Percentiles rank a stretch among this genome's conserved stretches.
Conservation (phyloP, 192 early-diverging fungal species). For the Chytriomyces hyalinus region DNA sequence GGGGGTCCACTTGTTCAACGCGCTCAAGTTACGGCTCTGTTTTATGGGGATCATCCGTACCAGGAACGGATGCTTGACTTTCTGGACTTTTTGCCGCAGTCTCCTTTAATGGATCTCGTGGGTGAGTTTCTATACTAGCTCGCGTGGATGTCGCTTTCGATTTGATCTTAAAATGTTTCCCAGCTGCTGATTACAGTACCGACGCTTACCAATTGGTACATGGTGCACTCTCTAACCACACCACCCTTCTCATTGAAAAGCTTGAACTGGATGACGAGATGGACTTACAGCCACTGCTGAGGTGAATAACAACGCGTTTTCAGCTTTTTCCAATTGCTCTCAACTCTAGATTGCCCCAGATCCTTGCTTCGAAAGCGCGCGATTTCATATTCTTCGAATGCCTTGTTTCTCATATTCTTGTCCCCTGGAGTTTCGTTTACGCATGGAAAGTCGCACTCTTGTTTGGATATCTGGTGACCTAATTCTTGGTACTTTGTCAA, state of each 20-base stretch:
- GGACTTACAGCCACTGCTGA: neutral
- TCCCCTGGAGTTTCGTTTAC: neutral
- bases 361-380: neutral
- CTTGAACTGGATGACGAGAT: neutral
- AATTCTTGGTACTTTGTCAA: neutral
- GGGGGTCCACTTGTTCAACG: neutral
- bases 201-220: neutral
- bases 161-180: neutral
- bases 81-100: neutral
- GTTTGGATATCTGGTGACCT: neutral
- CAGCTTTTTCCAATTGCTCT: neutral
- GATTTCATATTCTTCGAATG: neutral
- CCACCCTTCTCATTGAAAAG: neutral
- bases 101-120: constrained; percentile 1
- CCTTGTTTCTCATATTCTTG: neutral
- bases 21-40: neutral
- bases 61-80: neutral
- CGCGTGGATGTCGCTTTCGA: neutral
- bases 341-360: neutral
- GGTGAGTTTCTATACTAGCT: neutral
- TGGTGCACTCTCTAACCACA: neutral
- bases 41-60: neutral
- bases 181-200: neutral
- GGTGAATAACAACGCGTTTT: neutral
- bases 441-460: neutral